Base-by-base conservation (phyloP, 2,329 filamentous ascomycete genomes). In the Fusarium cicatricum region DNA sequence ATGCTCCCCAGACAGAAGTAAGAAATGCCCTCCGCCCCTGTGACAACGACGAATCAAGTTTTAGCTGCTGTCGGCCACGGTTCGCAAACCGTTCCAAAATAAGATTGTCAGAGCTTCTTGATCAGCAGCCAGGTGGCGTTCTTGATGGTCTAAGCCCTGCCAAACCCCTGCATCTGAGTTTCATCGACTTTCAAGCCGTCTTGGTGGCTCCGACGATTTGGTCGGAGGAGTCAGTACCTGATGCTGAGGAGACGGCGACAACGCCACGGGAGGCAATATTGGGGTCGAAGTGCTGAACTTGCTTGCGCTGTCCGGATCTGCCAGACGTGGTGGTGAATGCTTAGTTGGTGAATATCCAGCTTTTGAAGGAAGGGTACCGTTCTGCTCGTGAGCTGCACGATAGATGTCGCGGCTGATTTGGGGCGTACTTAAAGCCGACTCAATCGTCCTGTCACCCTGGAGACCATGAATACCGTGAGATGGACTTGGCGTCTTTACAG, bases 181-280 rank as follows among this genome's bases (percentile, higher is more conserved):
- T 64, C 60, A 64, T 58, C 60, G 56, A 34, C 50, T 64, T 43
- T 55, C 57, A 8, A 57, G 52, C 42, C 58, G 59, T 23, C 53
- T 68, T 32, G 45, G 53, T 45, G 59, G 67, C 33, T 66, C 62
- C 19, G 65, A 63, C 31, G 67, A 78, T 76, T 75, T 90, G 87
- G 62, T 85, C 77, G 2, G 87, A 19, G 87, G 85, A 14, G 83
- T 85, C 44, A 86, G 70, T 52, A 86, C 85, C 60, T 83, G 81
- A 52, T 82, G 77, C 12, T 79, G 80, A 2, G 82, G 80, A 36
- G 81, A 84, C 0, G 87, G 87, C 10, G 84, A 82, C 41, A 90
- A 70, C 34, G 84, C 79, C 2, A 81, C 72, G 0, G 86, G 86
- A 5, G 86, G 86, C 3, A 89, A 73, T 19, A 87, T 78, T 40